A percentile compares a stretch with the other conserved stretches of the same genome.
These are phyloP conservation scores for Prosopis cineraria DNA, from an alignment of 306 rosid species.

Conservation along the genomic window DNA sequence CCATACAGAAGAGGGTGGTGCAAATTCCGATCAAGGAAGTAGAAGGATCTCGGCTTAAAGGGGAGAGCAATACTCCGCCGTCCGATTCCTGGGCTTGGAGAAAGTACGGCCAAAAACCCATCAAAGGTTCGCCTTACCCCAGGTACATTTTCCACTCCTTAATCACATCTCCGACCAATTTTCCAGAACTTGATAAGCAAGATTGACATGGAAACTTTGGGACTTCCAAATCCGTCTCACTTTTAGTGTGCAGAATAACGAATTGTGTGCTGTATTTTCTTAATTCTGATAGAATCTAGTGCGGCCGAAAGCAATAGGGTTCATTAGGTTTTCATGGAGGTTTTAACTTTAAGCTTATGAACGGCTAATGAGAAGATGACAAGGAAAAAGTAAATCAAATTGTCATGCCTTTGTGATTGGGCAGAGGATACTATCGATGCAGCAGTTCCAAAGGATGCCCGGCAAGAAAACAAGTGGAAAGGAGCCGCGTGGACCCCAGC, in stretches of 20 bases:
- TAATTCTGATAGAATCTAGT: background rate
- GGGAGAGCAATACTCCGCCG: conserved; percentile 74
- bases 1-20: conserved; percentile 73
- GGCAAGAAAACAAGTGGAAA: conserved; percentile 94
- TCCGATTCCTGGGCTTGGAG: conserved; percentile 99
- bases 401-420: conserved; percentile 3
- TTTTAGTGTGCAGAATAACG: background rate
- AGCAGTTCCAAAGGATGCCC: conserved; percentile 97
- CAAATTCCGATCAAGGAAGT: conserved; percentile 70
- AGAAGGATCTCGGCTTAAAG: conserved; percentile 64
- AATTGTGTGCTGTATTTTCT: background rate
- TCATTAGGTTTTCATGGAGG: conserved; percentile 10
- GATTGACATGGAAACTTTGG: background rate
- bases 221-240: background rate
- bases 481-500: conserved; percentile 81
- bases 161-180: background rate
- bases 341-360: background rate
- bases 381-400: background rate
- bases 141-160: conserved; percentile 46
- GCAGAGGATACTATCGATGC: conserved; percentile 88
- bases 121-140: conserved; percentile 98
- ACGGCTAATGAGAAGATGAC: conserved; percentile 4
- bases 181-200: background rate
- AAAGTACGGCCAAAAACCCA: conserved; percentile 96
- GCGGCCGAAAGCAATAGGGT: background rate